Conservation (phyloP, 2,329 filamentous ascomycete species). For the Microcyclospora pomicola region DNA sequence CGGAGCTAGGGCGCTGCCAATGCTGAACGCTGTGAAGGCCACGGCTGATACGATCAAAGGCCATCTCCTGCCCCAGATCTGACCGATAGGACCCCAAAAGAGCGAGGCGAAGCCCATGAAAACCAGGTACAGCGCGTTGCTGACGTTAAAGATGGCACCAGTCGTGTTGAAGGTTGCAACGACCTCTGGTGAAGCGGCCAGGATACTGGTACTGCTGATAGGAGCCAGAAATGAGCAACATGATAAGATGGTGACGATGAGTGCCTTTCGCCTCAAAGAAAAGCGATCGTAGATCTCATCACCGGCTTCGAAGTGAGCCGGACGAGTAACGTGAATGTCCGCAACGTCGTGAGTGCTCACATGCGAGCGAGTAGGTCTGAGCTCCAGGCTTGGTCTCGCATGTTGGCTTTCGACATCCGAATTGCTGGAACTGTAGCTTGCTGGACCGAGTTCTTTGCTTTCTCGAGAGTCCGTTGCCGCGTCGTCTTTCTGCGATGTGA, state of each 20-base stretch:
- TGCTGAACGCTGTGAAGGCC: constrained; percentile 54
- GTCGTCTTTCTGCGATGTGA: not conserved
- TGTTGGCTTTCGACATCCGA: constrained; percentile 4
- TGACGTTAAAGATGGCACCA: constrained; percentile 56
- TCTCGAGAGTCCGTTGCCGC: not conserved
- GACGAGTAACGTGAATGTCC: constrained; percentile 9
- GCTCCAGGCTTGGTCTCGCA: constrained; percentile 5
- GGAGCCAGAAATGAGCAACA: constrained; percentile 67
- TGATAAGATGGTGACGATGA: constrained; percentile 55
- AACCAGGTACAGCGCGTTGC: constrained; percentile 61
- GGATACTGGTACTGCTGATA: constrained; percentile 57
- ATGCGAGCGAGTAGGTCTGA: constrained; percentile 16
- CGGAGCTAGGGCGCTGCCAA: constrained; percentile 58
- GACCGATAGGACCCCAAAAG: constrained; percentile 56
- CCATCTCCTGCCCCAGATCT: constrained; percentile 35
- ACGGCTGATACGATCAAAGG: constrained; percentile 43
- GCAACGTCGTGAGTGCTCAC: constrained; percentile 20
- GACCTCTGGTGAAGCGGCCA: constrained; percentile 63
- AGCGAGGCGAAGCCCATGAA: constrained; percentile 59
- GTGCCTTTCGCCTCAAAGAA: constrained; percentile 45
- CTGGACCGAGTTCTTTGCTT: not conserved
- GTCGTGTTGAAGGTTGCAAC: constrained; percentile 43
- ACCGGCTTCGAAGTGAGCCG: constrained; percentile 27
- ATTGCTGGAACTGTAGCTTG: not conserved
- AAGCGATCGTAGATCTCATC: constrained; percentile 52